A percentile compares a stretch with the other conserved stretches of the same genome.
Conservation (phyloP, 2,329 filamentous ascomycete genomes). For the Aotearoamyces nothofagi region DNA sequence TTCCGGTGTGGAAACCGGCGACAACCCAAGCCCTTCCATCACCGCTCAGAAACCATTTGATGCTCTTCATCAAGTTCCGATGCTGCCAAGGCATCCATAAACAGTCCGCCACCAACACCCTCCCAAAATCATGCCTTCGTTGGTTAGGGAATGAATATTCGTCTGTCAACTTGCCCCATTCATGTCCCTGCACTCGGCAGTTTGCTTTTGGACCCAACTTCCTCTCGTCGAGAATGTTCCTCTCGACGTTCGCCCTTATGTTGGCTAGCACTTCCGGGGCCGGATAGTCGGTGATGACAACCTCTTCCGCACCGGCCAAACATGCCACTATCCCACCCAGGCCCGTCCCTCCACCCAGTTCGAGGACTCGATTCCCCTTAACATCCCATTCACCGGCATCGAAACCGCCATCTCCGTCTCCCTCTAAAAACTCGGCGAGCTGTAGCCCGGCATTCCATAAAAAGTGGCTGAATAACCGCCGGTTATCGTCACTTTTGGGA, state of each 20-base stretch:
- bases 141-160: constrained; percentile 6
- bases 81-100: constrained; percentile 66
- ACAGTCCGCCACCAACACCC: constrained; percentile 57
- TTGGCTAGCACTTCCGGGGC: constrained; percentile 41
- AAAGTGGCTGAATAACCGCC: constrained; percentile 54
- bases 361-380: constrained; percentile 35
- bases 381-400: constrained; percentile 29
- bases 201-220: constrained; percentile 2
- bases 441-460: constrained; percentile 53
- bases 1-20: constrained; percentile 58
- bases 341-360: constrained; percentile 53
- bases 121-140: constrained; percentile 32
- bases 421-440: constrained; percentile 39
- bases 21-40: constrained; percentile 40
- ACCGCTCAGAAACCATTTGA: constrained; percentile 45
- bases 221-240: constrained; percentile 32
- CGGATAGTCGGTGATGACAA: constrained; percentile 55
- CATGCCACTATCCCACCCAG: constrained; percentile 34
- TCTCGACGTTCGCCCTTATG: constrained; percentile 38
- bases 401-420: constrained; percentile 6
- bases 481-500: constrained; percentile 34
- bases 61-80: constrained; percentile 44
- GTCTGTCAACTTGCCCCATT: background rate
- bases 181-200: background rate
- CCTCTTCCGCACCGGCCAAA: constrained; percentile 30